Evolutionary conservation across 306 rosid genomes (phyloP), one percentile per base, ranked within the genome.

Genomic region (Castanea sativa): DNA sequence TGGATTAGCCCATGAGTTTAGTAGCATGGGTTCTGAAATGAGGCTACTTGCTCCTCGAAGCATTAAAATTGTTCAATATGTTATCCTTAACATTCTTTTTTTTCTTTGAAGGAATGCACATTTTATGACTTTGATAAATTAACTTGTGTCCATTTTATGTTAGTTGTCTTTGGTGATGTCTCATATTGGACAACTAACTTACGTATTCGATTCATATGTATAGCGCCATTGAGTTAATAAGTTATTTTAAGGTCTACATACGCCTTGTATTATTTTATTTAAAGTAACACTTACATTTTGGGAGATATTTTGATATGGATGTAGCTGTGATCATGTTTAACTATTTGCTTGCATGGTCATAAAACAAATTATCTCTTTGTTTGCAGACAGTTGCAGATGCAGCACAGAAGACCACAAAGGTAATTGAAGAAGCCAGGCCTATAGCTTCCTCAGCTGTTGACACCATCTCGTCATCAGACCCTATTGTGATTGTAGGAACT

Each of bases 351-450:
- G 12, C 65, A 59, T 1, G 8, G 21, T 61, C 71, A 27, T 76
- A 71, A 70, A 60, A 23, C 53, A 67, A 78, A 57, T 76, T 14
- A 12, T 71, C 30, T 27, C 27, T 74, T 83, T 85, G 84, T 84
- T 83, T 79, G 77, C 89, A 95, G 99, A 92, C 93, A 69, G 89
- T 94, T 51, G 83, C 79, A 52, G 98, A 86, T 84, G 97, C 94
- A 68, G 98, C 98, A 21, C 86, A 92, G 77, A 94, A 90, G 90
- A 89, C 97, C 4, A 70, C 88, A 64, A 90, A 86, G 84, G 94
- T 90, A 78, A 89, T 95, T 76, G 97, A 93, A 89, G 98, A 53
- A 49, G 96, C 91, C 70, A 90, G 86, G 85, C 98, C 98, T 30
- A 84, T 95, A 80, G 99, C 97, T 63, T 89, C 93, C 0, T 82